These are phyloP conservation scores for Neonectria magnoliae DNA, from an alignment of 2,329 filamentous ascomycete genomes.

Conservation along the genomic window DNA sequence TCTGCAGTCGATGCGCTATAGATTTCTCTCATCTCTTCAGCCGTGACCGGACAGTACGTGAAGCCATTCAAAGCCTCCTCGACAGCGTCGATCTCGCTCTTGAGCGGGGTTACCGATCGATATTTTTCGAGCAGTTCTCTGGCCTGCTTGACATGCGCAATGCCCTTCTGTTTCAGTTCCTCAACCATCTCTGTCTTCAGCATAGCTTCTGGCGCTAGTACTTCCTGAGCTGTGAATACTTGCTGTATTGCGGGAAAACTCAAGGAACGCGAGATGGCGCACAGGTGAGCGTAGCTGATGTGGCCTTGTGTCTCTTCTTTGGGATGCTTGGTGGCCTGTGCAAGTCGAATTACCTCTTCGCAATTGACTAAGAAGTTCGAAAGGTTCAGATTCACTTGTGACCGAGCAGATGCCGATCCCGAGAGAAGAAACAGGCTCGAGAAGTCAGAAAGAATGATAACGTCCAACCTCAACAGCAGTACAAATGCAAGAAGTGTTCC, in stretches of 20 bases:
- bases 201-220: constrained; percentile 43
- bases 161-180: background rate
- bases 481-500: constrained; percentile 53
- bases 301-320: constrained; percentile 61
- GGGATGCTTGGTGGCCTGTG: constrained; percentile 47
- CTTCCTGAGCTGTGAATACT: constrained; percentile 44
- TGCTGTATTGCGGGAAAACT: background rate
- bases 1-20: constrained; percentile 62
- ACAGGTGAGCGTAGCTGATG: constrained; percentile 60
- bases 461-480: constrained; percentile 60
- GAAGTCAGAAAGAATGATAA: constrained; percentile 51
- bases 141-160: background rate
- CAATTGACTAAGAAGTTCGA: background rate
- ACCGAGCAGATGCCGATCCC: background rate
- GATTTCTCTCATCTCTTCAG: constrained; percentile 61
- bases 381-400: background rate
- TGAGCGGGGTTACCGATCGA: background rate
- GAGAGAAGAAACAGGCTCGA: background rate
- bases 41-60: constrained; percentile 60
- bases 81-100: constrained; percentile 50
- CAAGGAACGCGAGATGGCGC: constrained; percentile 46
- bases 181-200: background rate
- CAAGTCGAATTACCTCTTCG: constrained; percentile 49
- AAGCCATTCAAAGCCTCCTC: constrained; percentile 57
- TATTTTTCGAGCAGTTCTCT: background rate